Percentiles rank a stretch among this genome's conserved stretches.
Evolutionary conservation across 1,284 basidiomycete genomes (phyloP).

Genomic region (Schizopora paradoxa): DNA sequence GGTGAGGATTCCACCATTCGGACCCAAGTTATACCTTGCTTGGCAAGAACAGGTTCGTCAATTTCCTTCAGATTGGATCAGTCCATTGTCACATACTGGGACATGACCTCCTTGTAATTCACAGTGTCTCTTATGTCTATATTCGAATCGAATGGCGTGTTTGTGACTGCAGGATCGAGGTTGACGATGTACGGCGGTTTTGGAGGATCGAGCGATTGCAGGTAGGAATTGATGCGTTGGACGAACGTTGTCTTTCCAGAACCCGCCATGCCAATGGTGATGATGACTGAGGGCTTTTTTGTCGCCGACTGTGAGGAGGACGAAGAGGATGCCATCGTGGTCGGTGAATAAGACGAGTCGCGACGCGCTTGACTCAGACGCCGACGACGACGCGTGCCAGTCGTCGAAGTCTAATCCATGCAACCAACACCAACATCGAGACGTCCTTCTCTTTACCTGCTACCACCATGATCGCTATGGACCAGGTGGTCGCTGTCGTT

Average conservation of each 20-base stretch:
- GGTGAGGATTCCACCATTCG: constrained; percentile 97
- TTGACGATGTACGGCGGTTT: constrained; percentile 93
- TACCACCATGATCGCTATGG: constrained; percentile 6
- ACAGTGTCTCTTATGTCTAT: constrained; percentile 98
- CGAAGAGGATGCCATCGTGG: constrained; percentile 1
- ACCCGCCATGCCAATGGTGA: constrained; percentile 92
- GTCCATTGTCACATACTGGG: constrained; percentile 71
- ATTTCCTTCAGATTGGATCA: constrained; percentile 16
- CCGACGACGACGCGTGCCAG: background rate
- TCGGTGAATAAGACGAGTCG: background rate
- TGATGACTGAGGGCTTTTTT: constrained; percentile 73
- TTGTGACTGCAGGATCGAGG: constrained; percentile 92
- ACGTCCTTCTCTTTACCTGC: background rate
- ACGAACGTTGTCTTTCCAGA: constrained; percentile 98
- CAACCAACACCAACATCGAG: background rate
- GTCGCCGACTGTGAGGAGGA: constrained; percentile 16
- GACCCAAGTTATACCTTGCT: constrained; percentile 93
- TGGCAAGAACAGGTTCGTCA: constrained; percentile 22
- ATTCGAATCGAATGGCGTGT: constrained; percentile 90
- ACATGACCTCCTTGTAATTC: constrained; percentile 98
- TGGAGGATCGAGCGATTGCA: constrained; percentile 59
- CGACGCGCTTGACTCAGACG: background rate
- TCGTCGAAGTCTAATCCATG: background rate
- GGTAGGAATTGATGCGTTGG: constrained; percentile 84
- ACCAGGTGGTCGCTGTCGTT: constrained; percentile 32